phyloP scores from a whole-genome alignment of 78 protist species.

The Dictyostelium intermedium region DNA sequence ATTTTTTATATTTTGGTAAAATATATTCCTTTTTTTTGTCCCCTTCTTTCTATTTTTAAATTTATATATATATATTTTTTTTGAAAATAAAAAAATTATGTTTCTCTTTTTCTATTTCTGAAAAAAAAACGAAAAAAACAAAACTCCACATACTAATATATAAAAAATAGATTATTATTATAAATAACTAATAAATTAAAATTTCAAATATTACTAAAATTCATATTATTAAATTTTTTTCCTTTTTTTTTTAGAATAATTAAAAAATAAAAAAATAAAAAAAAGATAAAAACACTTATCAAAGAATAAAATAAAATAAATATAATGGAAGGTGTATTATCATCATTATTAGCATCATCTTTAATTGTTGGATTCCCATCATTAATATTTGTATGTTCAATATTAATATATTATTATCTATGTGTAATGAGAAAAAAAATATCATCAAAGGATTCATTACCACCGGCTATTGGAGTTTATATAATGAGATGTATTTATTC shows the following conservation, averaged over 20 bases:
- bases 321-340: constrained; percentile 41
- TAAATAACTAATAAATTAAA: too few species aligned
- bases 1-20: too few species aligned
- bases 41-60: too few species aligned
- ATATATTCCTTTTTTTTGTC: too few species aligned
- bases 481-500: constrained; percentile 47
- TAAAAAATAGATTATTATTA: too few species aligned
- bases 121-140: too few species aligned
- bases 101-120: too few species aligned
- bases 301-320: not conserved
- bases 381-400: constrained; percentile 10
- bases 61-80: too few species aligned
- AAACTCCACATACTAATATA: too few species aligned
- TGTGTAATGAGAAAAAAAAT: constrained; percentile 19
- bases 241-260: not conserved
- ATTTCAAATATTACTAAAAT: too few species aligned
- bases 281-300: not conserved
- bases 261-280: not conserved
- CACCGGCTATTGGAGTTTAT: constrained; percentile 33
- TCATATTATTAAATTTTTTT: too few species aligned
- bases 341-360: constrained; percentile 71
- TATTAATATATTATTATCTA: constrained; percentile 16
- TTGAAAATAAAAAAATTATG: too few species aligned
- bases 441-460: constrained; percentile 24
- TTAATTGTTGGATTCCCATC: constrained; percentile 62